Conservation (phyloP, 2,329 filamentous ascomycete species). For the Calycina marina region DNA sequence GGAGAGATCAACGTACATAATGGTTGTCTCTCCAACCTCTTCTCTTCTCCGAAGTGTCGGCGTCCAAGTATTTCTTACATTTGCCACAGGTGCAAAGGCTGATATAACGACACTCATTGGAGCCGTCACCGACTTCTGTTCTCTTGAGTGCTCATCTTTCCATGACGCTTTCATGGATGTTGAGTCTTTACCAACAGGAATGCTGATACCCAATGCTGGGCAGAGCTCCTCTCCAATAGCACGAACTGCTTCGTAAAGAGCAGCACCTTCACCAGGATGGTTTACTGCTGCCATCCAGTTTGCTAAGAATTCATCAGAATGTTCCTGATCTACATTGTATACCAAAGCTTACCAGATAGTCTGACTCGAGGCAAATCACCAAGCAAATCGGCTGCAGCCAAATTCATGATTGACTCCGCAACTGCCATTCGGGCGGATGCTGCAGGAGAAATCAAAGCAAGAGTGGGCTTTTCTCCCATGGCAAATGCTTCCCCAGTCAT, state of each 20-base stretch:
- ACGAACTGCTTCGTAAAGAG: conserved; percentile 83
- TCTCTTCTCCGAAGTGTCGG: conserved; percentile 71
- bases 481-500: conserved; percentile 91
- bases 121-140: conserved; percentile 75
- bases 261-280: conserved; percentile 83
- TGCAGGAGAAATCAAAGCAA: conserved; percentile 78
- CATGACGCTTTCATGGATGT: conserved; percentile 99
- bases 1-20: conserved; percentile 86
- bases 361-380: conserved; percentile 55
- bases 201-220: conserved; percentile 76
- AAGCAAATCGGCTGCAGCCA: conserved; percentile 60
- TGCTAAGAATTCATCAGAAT: too few relatives aligned
- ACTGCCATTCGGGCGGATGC: conserved; percentile 95
- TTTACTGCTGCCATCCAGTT: conserved; percentile 99
- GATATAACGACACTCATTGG: conserved; percentile 86
- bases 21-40: conserved; percentile 75
- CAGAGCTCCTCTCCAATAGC: conserved; percentile 89
- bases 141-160: conserved; percentile 53
- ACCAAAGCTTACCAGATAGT: too few relatives aligned
- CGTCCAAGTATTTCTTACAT: conserved; percentile 83
- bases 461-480: conserved; percentile 81
- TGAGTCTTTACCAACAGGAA: conserved; percentile 95
- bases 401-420: conserved; percentile 82
- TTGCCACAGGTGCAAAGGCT: conserved; percentile 71
- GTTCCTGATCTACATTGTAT: too few relatives aligned